phyloP scores from a whole-genome alignment of 345 rosid genomes.

The Eucalyptus shirleyi region DNA sequence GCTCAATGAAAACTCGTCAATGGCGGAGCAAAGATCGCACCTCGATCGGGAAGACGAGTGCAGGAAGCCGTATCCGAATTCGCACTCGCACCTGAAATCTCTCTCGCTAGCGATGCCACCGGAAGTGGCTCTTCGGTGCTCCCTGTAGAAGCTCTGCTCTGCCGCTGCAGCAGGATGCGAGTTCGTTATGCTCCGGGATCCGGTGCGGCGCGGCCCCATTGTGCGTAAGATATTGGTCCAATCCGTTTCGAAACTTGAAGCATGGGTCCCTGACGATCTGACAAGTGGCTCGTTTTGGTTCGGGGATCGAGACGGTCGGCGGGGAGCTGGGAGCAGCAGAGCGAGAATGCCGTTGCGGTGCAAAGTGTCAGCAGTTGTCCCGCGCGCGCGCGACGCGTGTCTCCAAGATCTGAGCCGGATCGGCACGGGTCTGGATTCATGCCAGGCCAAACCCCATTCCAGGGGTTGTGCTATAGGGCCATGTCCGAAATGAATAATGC shows the following conservation, averaged over 20 bases:
- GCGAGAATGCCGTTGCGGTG: not conserved
- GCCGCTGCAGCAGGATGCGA: not conserved
- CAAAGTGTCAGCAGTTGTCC: not conserved
- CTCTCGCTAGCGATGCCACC: not conserved
- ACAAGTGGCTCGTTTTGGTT: not conserved
- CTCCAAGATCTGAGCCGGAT: not conserved
- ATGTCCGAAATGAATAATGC: not conserved
- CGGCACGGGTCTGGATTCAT: not conserved
- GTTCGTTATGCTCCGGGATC: not conserved
- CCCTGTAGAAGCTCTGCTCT: not conserved
- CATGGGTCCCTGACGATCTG: not conserved
- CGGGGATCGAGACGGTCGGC: not conserved
- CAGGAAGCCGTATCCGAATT: not conserved
- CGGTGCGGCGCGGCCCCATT: not conserved
- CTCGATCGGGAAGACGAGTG: not conserved
- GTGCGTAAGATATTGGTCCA: not conserved
- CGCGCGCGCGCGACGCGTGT: not conserved
- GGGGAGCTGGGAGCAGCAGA: not conserved
- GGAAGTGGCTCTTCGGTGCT: not conserved
- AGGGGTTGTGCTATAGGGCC: not conserved
- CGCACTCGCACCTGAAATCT: not conserved
- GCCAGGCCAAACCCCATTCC: not conserved
- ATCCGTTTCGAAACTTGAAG: not conserved
- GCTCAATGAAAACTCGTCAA: not conserved
- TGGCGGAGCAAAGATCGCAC: not conserved